Percentiles rank a stretch among this genome's conserved stretches.
Evolutionary conservation across 768 basidiomycete species (phyloP).

Genomic region (Melanogaster broomeanus): DNA sequence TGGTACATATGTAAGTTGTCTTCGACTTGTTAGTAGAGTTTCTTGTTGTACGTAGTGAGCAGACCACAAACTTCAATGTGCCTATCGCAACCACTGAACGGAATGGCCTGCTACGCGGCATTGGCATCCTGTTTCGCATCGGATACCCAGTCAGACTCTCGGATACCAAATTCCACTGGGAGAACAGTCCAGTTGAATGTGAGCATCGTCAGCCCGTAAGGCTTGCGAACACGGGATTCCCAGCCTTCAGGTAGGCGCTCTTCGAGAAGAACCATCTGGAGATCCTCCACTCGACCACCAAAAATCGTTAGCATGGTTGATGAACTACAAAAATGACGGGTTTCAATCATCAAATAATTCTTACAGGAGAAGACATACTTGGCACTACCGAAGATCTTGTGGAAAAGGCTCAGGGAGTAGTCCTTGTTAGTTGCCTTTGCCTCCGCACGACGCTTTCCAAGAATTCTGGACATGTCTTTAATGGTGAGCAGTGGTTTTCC

Average conservation of each 20-base stretch:
- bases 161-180: constrained; percentile 23
- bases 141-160: constrained; percentile 21
- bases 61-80: no score
- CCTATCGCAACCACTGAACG: no score
- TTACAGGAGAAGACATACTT: constrained; percentile 48
- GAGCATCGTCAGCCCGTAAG: constrained; percentile 59
- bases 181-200: constrained; percentile 49
- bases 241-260: constrained; percentile 74
- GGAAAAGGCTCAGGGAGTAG: constrained; percentile 50
- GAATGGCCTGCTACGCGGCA: no score
- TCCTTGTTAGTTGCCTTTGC: constrained; percentile 55
- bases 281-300: constrained; percentile 60
- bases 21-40: no score
- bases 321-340: constrained; percentile 41
- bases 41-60: no score
- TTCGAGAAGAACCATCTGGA: constrained; percentile 57
- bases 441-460: constrained; percentile 63
- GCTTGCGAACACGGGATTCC: constrained; percentile 59
- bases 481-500: constrained; percentile 50
- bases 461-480: constrained; percentile 59
- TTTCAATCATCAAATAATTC: background rate
- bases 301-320: constrained; percentile 69
- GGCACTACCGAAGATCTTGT: constrained; percentile 66
- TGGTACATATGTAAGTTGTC: no score
- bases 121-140: background rate